A percentile compares a stretch with the other conserved stretches of the same genome.
Evolutionary conservation across 371 early-diverging fungal genomes (phyloP).

Genomic region (Mucor mucedo): DNA sequence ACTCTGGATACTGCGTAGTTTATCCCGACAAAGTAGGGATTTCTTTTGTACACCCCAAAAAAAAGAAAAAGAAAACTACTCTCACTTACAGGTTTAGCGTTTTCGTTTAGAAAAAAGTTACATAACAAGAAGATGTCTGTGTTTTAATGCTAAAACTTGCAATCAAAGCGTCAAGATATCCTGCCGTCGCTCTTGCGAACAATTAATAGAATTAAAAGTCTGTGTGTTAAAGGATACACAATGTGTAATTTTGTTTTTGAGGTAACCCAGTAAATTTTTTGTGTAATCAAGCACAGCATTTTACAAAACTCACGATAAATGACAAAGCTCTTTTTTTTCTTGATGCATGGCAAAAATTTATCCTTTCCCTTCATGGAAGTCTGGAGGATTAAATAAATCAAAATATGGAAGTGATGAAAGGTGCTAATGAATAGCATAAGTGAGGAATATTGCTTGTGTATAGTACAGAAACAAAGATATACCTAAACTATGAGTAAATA

Average conservation of each 20-base stretch:
- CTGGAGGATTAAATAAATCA: too few species aligned
- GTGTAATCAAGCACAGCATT: not conserved
- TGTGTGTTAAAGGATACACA: not conserved
- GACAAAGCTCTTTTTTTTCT: not conserved
- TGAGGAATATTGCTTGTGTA: too few species aligned
- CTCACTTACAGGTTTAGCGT: too few species aligned
- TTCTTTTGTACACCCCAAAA: too few species aligned
- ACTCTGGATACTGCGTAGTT: too few species aligned
- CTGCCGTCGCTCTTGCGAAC: slow-evolving; percentile 5
- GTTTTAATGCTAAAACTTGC: not conserved
- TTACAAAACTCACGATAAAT: not conserved
- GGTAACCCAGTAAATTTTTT: not conserved
- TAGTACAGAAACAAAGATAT: too few species aligned
- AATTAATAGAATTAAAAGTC: not conserved
- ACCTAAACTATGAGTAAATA: too few species aligned
- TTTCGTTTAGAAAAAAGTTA: not conserved
- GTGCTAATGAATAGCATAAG: too few species aligned
- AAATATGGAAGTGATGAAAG: too few species aligned
- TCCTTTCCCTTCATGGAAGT: too few species aligned
- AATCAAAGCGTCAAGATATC: slow-evolving; percentile 2
- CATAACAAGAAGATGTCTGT: not conserved
- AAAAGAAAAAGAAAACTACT: too few species aligned
- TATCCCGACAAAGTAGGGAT: too few species aligned
- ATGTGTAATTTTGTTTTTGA: not conserved
- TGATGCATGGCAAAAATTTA: not conserved